phyloP scores from a whole-genome alignment of 2,329 filamentous ascomycete species.

The Juglanconis sp. region DNA sequence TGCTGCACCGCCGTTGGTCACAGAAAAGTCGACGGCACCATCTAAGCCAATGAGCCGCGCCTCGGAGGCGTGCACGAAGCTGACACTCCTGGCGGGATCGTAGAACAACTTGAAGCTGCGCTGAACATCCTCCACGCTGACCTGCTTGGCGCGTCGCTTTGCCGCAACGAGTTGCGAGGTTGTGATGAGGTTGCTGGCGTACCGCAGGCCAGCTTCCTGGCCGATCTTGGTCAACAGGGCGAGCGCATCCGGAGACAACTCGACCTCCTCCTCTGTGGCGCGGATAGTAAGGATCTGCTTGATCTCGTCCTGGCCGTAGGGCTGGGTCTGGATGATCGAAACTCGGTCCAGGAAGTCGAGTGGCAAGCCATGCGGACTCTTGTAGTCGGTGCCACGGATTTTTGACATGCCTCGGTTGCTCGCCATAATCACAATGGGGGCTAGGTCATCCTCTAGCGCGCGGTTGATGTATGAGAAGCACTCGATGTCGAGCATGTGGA shows the following conservation, averaged over 20 bases:
- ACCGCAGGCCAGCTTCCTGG: conserved; percentile 84
- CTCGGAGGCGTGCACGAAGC: conserved; percentile 87
- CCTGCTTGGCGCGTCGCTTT: conserved; percentile 81
- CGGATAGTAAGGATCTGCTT: conserved; percentile 89
- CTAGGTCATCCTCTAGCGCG: conserved; percentile 88
- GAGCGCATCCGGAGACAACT: conserved; percentile 83
- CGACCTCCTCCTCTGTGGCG: conserved; percentile 93
- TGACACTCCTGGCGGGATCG: conserved; percentile 81
- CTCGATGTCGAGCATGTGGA: conserved; percentile 99
- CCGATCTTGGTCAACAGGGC: conserved; percentile 95
- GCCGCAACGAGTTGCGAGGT: conserved; percentile 84
- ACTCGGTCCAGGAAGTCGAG: conserved; percentile 95
- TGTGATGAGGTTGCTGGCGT: conserved; percentile 97
- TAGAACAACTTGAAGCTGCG: conserved; percentile 93
- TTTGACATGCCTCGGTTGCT: conserved; percentile 90
- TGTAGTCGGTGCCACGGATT: conserved; percentile 91
- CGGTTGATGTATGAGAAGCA: conserved; percentile 99
- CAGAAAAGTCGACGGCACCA: conserved; percentile 71
- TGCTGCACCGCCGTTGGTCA: conserved; percentile 47
- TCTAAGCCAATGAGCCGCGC: conserved; percentile 88
- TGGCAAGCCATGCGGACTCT: conserved; percentile 87
- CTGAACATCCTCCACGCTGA: conserved; percentile 84
- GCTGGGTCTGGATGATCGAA: conserved; percentile 90
- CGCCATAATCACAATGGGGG: conserved; percentile 98
- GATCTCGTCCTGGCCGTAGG: conserved; percentile 81